Conservation (phyloP, 2,329 filamentous ascomycete genomes). For the Coniochaeta sp. region DNA sequence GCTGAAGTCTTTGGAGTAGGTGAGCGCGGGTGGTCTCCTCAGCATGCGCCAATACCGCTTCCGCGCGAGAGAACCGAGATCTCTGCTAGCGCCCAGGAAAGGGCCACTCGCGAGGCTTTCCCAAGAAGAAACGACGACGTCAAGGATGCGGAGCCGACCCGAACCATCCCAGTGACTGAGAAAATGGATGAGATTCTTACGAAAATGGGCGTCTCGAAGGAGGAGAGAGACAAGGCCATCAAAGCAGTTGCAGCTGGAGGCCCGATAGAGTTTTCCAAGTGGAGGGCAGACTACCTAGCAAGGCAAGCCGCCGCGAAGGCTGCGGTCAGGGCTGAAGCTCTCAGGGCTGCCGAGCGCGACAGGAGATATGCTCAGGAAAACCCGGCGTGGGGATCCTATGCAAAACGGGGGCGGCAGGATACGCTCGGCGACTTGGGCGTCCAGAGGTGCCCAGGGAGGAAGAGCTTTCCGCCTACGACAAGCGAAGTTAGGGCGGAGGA, state of each 20-base stretch:
- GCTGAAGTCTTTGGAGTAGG: no score
- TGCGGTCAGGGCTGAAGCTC: neutral
- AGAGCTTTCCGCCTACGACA: no score
- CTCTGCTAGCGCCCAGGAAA: no score
- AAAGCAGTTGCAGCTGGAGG: neutral
- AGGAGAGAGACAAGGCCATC: neutral
- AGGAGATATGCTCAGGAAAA: neutral
- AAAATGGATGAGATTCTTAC: neutral
- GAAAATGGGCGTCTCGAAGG: neutral
- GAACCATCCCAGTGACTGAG: no score
- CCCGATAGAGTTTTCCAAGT: neutral
- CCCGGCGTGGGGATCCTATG: neutral
- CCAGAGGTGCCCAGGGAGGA: no score
- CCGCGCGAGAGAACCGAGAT: no score
- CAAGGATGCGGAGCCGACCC: no score
- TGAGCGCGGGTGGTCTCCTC: no score
- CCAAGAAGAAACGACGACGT: no score
- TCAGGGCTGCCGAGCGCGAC: neutral
- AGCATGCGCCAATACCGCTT: no score
- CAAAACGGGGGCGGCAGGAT: neutral
- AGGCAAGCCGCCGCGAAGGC: neutral
- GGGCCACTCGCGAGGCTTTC: no score
- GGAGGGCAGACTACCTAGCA: neutral
- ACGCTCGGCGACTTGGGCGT: neutral
- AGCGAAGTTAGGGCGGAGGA: no score